These are phyloP conservation scores for maize (Zea mays) DNA, from an alignment of 176 grass and related monocot species.

Conservation along the genomic window DNA sequence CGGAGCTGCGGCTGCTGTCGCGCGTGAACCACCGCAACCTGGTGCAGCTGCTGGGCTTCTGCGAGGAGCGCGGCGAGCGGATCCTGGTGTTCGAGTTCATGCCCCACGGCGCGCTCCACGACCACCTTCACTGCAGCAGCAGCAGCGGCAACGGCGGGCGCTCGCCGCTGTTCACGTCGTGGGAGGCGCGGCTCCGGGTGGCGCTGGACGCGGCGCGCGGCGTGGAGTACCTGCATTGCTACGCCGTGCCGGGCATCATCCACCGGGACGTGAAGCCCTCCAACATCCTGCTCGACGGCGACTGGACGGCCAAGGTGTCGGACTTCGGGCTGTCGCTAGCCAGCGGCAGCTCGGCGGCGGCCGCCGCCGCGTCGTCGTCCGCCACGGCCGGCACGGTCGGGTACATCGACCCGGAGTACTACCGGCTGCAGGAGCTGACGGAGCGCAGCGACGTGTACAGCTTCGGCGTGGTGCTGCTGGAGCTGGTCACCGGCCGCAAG, in stretches of 20 bases:
- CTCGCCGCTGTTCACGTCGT: conserved; percentile 71
- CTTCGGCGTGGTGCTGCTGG: conserved; percentile 87
- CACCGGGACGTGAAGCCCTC: conserved; percentile 96
- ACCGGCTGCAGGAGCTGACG: conserved; percentile 75
- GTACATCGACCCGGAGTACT: conserved; percentile 98
- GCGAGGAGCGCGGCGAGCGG: conserved; percentile 70
- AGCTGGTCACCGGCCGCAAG: conserved; percentile 80
- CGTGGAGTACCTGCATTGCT: conserved; percentile 92
- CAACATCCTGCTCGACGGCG: conserved; percentile 82
- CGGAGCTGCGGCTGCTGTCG: conserved; percentile 70
- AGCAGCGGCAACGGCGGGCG: too few species aligned
- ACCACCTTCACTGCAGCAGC: conserved; percentile 62
- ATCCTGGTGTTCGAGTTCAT: conserved; percentile 85
- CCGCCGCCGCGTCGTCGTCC: background rate
- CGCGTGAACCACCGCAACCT: conserved; percentile 91
- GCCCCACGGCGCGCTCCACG: conserved; percentile 73
- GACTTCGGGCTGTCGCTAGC: conserved; percentile 89
- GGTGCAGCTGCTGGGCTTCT: conserved; percentile 74
- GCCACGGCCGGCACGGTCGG: conserved; percentile 77
- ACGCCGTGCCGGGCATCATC: conserved; percentile 89
- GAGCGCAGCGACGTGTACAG: conserved; percentile 93
- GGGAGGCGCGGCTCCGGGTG: conserved; percentile 63
- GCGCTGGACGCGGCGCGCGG: conserved; percentile 90
- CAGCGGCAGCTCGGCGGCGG: background rate
- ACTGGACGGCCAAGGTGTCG: conserved; percentile 92